Percentiles rank a stretch among this genome's conserved stretches.
These are phyloP conservation scores for Fusarium sp. DNA, from an alignment of 2,329 filamentous ascomycete genomes.

Conservation along the genomic window DNA sequence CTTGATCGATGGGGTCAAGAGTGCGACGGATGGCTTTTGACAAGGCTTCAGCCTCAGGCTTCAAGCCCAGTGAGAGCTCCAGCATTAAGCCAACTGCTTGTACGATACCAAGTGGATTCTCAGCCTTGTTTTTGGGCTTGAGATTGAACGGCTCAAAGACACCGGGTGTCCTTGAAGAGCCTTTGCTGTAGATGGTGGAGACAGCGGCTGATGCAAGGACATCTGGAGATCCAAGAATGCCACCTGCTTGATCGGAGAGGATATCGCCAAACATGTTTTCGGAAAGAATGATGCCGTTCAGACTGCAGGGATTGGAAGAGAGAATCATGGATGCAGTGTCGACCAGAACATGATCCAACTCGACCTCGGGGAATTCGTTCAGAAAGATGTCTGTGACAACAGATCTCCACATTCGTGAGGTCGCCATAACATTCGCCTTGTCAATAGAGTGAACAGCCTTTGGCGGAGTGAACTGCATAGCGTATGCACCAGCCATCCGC, in stretches of 20 bases:
- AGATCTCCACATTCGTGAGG: conserved; percentile 40
- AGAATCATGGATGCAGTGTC: conserved; percentile 42
- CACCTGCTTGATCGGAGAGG: conserved; percentile 42
- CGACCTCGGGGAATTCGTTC: conserved; percentile 35
- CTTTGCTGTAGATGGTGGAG: background rate
- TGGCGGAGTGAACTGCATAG: conserved; percentile 64
- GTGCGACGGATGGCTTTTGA: conserved; percentile 30
- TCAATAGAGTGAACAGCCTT: conserved; percentile 55
- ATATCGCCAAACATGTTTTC: conserved; percentile 48
- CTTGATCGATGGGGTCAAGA: conserved; percentile 24
- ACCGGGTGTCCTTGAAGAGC: background rate
- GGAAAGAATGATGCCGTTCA: conserved; percentile 44
- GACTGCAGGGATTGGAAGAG: conserved; percentile 20
- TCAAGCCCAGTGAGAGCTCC: conserved; percentile 9
- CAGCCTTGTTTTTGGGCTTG: background rate
- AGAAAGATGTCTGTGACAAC: conserved; percentile 30
- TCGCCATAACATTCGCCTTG: conserved; percentile 46
- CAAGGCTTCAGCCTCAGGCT: conserved; percentile 14
- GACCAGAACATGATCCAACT: conserved; percentile 36
- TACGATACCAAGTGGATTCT: conserved; percentile 19
- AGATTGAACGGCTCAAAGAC: conserved; percentile 34
- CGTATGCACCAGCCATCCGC: conserved; percentile 56
- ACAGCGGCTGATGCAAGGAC: conserved; percentile 24
- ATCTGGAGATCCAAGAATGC: conserved; percentile 24
- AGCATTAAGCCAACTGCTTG: conserved; percentile 28